Conservation (phyloP, 208 protist genomes). For the Novymonas esmeraldas region DNA sequence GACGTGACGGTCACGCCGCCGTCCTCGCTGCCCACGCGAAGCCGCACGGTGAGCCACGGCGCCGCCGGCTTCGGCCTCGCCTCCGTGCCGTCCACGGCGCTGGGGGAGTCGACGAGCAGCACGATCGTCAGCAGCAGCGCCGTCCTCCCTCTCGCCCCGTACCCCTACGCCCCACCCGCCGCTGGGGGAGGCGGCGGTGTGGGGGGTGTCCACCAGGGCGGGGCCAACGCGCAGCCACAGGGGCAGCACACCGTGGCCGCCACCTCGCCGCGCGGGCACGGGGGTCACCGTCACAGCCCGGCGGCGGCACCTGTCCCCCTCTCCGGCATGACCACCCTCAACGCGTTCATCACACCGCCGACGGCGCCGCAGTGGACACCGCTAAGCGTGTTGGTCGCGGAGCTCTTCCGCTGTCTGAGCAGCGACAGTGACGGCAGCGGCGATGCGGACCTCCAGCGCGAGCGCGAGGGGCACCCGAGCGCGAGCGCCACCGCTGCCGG, state of each 20-base stretch:
- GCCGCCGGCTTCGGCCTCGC: conserved; percentile 2
- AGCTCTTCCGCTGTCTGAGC: conserved; percentile 49
- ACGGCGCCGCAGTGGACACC: conserved; percentile 59
- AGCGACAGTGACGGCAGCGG: conserved; percentile 17
- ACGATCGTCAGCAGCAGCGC: conserved; percentile 9
- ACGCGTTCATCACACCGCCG: conserved; percentile 75
- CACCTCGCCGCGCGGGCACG: not conserved
- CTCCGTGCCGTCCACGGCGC: not conserved
- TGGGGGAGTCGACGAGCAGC: conserved; percentile 15
- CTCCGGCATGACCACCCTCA: conserved; percentile 31
- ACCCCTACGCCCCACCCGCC: too few species aligned
- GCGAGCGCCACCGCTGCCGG: conserved; percentile 15
- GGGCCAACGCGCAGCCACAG: conserved; percentile 1
- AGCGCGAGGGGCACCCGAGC: not conserved
- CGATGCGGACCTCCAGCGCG: not conserved
- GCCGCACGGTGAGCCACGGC: conserved; percentile 16
- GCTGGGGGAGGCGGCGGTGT: not conserved
- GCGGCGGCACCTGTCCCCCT: too few species aligned
- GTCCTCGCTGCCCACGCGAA: conserved; percentile 24
- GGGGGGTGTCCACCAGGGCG: not conserved
- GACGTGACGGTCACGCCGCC: not conserved
- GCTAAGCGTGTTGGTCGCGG: conserved; percentile 61
- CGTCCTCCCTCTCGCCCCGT: too few species aligned
- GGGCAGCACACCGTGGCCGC: not conserved
- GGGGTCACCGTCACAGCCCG: not conserved